Conservation (phyloP, 1,139 yeast genomes). For the Lodderomyces elongisporus region DNA sequence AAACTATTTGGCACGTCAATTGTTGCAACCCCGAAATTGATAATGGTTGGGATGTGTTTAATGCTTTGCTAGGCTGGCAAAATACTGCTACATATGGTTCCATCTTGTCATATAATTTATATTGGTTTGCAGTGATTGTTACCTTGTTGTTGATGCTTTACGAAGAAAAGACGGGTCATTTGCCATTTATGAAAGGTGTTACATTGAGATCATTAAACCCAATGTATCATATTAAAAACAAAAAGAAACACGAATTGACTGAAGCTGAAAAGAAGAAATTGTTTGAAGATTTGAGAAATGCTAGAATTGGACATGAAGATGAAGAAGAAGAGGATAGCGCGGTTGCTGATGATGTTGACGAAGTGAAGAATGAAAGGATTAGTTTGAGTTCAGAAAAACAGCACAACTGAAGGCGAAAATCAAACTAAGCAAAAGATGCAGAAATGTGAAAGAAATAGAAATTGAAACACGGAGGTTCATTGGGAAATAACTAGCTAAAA, state of each 20-base stretch:
- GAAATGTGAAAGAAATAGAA: too few species aligned
- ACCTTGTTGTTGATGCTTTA: slow-evolving; percentile 51
- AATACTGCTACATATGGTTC: slow-evolving; percentile 85
- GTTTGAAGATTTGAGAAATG: slow-evolving; percentile 37
- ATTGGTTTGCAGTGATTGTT: slow-evolving; percentile 62
- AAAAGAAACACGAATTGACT: slow-evolving; percentile 56
- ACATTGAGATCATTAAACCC: slow-evolving; percentile 60
- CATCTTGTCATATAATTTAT: slow-evolving; percentile 70
- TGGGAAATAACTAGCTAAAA: too few species aligned
- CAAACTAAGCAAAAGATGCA: too few species aligned
- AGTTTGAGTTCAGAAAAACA: slow-evolving; percentile 7
- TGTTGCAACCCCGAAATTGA: slow-evolving; percentile 84
- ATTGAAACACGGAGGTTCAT: too few species aligned
- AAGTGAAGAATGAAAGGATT: slow-evolving; percentile 7
- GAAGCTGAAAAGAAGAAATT: slow-evolving; percentile 49
- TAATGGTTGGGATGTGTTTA: slow-evolving; percentile 87
- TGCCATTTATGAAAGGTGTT: slow-evolving; percentile 41
- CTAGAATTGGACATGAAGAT: slow-evolving; percentile 14
- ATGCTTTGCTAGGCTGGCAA: slow-evolving; percentile 85
- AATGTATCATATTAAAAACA: slow-evolving; percentile 62
- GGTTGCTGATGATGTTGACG: slow-evolving; percentile 10
- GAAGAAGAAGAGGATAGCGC: slow-evolving; percentile 9
- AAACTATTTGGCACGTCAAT: slow-evolving; percentile 82
- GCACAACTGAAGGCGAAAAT: too few species aligned
- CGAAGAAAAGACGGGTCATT: slow-evolving; percentile 54